A percentile compares a stretch with the other conserved stretches of the same genome.
Evolutionary conservation across 805 yeast species (phyloP).

Genomic region (Candida hispaniensis): DNA sequence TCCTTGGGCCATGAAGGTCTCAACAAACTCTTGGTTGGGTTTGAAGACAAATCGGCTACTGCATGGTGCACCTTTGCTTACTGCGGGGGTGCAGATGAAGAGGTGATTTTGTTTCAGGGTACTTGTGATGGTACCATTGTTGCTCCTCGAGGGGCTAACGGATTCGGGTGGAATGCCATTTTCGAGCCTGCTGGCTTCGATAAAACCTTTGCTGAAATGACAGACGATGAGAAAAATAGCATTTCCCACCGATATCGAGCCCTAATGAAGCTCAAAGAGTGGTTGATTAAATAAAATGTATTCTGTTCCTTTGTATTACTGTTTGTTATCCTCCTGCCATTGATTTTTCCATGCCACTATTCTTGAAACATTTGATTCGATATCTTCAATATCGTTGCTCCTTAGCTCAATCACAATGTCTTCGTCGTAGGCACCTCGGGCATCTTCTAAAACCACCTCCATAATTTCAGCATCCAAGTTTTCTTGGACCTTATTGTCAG

Average conservation of each 20-base stretch:
- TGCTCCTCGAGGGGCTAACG: slow-evolving; percentile 59
- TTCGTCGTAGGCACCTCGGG: slow-evolving; percentile 66
- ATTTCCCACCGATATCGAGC: slow-evolving; percentile 88
- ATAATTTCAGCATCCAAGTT: slow-evolving; percentile 94
- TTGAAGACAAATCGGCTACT: slow-evolving; percentile 72
- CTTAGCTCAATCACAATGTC: slow-evolving; percentile 72
- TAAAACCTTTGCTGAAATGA: slow-evolving; percentile 85
- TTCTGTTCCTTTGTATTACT: too few species aligned
- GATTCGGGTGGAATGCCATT: slow-evolving; percentile 91
- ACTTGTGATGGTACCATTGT: slow-evolving; percentile 73
- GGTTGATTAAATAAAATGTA: slow-evolving; percentile 24
- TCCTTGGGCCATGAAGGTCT: slow-evolving; percentile 66
- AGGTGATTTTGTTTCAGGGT: slow-evolving; percentile 76
- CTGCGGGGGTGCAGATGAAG: slow-evolving; percentile 68
- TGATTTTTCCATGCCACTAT: slow-evolving; percentile 60
- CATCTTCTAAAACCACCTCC: slow-evolving; percentile 84
- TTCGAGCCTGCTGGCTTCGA: slow-evolving; percentile 72
- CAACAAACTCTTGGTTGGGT: slow-evolving; percentile 66
- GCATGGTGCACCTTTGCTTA: slow-evolving; percentile 91
- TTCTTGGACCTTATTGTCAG: slow-evolving; percentile 73
- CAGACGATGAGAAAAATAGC: slow-evolving; percentile 57
- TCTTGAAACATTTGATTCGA: slow-evolving; percentile 75
- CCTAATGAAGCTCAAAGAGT: slow-evolving; percentile 56
- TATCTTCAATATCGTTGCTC: slow-evolving; percentile 62
- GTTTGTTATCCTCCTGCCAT: slow-evolving; percentile 52